Conservation (phyloP, 768 basidiomycete genomes). For the Asterophora parasitica region DNA sequence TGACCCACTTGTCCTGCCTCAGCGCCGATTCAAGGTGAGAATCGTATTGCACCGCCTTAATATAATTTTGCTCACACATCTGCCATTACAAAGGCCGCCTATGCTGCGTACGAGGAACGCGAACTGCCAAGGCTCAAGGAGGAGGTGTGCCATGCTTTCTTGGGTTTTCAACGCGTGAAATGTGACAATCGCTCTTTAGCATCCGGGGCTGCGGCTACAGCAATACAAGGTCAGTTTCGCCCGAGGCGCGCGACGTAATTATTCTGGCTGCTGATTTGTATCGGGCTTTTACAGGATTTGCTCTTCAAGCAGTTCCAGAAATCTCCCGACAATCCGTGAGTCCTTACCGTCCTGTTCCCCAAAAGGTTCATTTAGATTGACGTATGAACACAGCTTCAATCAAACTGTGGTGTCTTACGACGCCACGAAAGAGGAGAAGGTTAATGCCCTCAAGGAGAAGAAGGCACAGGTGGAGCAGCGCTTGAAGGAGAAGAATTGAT, state of each 20-base stretch:
- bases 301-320: slow-evolving; percentile 96
- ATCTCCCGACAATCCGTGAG: slow-evolving; percentile 91
- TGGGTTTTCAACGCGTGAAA: not conserved
- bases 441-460: slow-evolving; percentile 68
- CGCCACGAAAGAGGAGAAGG: slow-evolving; percentile 81
- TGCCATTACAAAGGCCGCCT: slow-evolving; percentile 55
- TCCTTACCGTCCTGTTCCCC: not conserved
- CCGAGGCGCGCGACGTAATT: not conserved
- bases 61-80: slow-evolving; percentile 8
- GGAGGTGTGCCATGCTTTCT: slow-evolving; percentile 48
- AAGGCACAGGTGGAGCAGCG: slow-evolving; percentile 61
- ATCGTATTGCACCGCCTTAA: not conserved
- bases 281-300: slow-evolving; percentile 51
- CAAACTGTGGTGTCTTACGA: slow-evolving; percentile 77
- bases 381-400: slow-evolving; percentile 59
- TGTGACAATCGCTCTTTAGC: slow-evolving; percentile 36
- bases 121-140: slow-evolving; percentile 74
- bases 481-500: slow-evolving; percentile 42
- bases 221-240: slow-evolving; percentile 66
- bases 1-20: slow-evolving; percentile 10
- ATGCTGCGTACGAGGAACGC: slow-evolving; percentile 83
- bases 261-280: slow-evolving; percentile 1
- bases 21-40: slow-evolving; percentile 86
- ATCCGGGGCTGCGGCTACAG: slow-evolving; percentile 85
- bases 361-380: not conserved